Conservation (phyloP, 192 early-diverging fungal genomes). For the Coemansia interrupta region DNA sequence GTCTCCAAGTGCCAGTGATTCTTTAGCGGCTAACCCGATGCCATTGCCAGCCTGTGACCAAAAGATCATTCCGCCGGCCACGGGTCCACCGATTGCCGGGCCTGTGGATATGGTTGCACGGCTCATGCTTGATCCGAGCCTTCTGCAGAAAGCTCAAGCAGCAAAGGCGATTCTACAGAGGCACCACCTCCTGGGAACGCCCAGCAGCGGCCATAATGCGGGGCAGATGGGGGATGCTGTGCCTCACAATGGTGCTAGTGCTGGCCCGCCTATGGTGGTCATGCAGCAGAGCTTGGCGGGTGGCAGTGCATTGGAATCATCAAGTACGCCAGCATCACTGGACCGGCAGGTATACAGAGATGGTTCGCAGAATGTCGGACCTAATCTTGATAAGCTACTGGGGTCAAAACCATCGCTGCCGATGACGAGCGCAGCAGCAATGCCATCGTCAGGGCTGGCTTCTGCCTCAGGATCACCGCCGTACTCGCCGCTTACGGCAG, state of each 20-base stretch:
- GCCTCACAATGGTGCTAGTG: neutral
- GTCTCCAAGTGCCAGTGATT: neutral
- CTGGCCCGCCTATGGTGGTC: no score
- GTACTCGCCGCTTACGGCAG: no score
- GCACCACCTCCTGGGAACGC: conserved; percentile 20
- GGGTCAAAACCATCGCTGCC: no score
- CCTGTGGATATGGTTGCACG: conserved; percentile 9
- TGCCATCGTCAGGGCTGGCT: no score
- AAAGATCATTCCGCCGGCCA: neutral
- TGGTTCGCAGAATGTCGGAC: no score
- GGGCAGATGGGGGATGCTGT: neutral
- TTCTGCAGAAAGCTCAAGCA: conserved; percentile 22
- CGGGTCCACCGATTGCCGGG: neutral
- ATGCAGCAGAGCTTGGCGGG: no score
- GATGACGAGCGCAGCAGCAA: no score
- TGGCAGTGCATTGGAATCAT: no score
- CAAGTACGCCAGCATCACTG: no score
- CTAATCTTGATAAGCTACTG: no score
- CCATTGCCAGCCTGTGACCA: neutral
- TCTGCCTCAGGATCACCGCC: no score
- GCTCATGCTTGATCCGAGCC: conserved; percentile 20
- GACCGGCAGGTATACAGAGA: no score
- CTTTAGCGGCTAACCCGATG: neutral
- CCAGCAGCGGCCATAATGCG: neutral
- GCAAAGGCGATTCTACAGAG: conserved; percentile 31